Evolutionary conservation across 169 alveolate species (phyloP), one percentile per base, ranked within the genome.

Genomic region (Plasmodium vinckei): DNA sequence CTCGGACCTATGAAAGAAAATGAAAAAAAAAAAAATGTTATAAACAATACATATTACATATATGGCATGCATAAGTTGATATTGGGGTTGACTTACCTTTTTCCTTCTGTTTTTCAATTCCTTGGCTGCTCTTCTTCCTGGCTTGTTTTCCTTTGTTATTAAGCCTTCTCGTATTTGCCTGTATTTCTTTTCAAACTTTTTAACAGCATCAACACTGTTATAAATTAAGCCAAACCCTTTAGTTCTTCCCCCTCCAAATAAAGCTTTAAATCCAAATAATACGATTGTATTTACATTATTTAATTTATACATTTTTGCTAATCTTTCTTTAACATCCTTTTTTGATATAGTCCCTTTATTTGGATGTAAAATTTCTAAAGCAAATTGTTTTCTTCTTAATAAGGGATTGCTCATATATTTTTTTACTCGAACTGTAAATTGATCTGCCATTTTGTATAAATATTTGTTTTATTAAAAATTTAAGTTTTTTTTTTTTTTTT

Each of bases 241-340:
- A 70, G 99, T 94, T 73, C 97, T 93, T 23, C 99, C 99, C 23
- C 99, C 99, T 53, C 99, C 99, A 92, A 97, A 98, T 69, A 96
- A 96, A 23, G 98, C 96, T 94, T 97, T 96, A 89, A 98, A 94
- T 42, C 99, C 99, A 86, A 95, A 97, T 42, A 97, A 92, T 57
- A 95, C 96, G 72, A 97, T 93, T 23, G 96, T 91, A 73, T 95
- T 95, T 49, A 95, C 92, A 89, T 97, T 97, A 87, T 93, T 93
- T 10, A 93, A 87, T 87, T 97, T 97, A 92, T 93, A 96, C 93
- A 95, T 94, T 87, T 94, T 93, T 63, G 99, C 98, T 53, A 98
- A 84, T 87, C 95, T 95, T 33, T 95, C 98, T 64, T 94, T 94
- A 67, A 98, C 94, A 61, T 96, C 98, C 56, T 95, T 94, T 89